A percentile compares a stretch with the other conserved stretches of the same genome.
These are phyloP conservation scores for Diplosphaera chodatii DNA, from an alignment of 139 green algal genomes.

Conservation along the genomic window DNA sequence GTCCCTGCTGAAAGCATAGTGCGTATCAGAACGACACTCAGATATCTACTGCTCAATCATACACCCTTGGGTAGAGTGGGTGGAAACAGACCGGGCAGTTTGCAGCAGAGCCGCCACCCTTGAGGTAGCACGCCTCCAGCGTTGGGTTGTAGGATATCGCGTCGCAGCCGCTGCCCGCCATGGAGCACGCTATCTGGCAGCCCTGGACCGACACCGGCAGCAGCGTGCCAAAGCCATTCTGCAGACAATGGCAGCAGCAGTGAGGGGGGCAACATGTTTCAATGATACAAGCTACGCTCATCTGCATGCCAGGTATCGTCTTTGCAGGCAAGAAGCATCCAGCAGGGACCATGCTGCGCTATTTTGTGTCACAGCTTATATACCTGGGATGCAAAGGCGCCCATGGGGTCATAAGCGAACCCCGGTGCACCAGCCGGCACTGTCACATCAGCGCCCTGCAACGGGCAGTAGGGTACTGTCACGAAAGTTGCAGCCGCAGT, in stretches of 20 bases:
- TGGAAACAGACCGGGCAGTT: not conserved
- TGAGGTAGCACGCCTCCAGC: conserved; percentile 41
- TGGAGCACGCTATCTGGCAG: conserved; percentile 28
- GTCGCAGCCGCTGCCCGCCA: conserved; percentile 16
- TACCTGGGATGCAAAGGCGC: not conserved
- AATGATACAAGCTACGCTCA: no score
- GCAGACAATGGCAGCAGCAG: no score
- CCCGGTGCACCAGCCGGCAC: conserved; percentile 36
- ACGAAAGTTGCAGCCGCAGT: no score
- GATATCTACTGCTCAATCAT: no score
- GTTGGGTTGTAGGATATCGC: conserved; percentile 34
- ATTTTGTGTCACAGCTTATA: no score
- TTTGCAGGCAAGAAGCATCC: conserved; percentile 24
- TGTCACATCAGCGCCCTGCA: conserved; percentile 31
- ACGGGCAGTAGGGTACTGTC: no score
- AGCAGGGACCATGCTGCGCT: no score
- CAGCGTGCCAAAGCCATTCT: conserved; percentile 20
- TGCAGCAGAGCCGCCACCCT: conserved; percentile 4
- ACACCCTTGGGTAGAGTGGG: no score
- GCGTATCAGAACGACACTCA: no score
- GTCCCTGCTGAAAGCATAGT: no score
- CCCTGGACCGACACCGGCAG: conserved; percentile 23
- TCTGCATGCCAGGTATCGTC: no score
- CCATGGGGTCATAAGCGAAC: conserved; percentile 39
- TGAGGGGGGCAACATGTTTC: no score